These are phyloP conservation scores for Chlamydomonas schloesseri DNA, from an alignment of 139 green algal species.

Conservation along the genomic window DNA sequence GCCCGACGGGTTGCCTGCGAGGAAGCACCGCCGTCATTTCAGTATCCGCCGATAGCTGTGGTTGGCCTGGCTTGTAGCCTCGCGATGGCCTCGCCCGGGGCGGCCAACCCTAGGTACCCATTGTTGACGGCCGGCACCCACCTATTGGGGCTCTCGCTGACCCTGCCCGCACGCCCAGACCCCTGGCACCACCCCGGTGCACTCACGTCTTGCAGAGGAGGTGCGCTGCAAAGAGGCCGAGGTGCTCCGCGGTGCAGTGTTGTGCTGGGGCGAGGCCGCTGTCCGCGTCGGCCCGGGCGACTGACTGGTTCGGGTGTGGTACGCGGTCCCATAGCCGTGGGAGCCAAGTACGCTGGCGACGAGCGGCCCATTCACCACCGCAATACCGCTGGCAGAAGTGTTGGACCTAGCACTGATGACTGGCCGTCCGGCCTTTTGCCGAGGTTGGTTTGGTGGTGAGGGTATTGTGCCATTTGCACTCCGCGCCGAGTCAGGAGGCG, in stretches of 20 bases:
- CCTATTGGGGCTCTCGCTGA: too few species aligned
- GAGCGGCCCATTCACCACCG: background rate
- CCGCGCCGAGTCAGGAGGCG: background rate
- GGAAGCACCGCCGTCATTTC: too few species aligned
- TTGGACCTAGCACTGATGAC: constrained; percentile 17
- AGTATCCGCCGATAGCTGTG: too few species aligned
- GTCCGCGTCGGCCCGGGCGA: constrained; percentile 9
- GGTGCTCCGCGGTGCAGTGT: background rate
- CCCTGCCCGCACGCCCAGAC: too few species aligned
- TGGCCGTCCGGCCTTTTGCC: background rate
- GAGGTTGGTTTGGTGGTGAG: constrained; percentile 26
- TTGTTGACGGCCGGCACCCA: too few species aligned
- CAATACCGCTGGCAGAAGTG: background rate
- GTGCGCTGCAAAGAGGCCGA: constrained; percentile 30
- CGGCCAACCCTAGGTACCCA: too few species aligned
- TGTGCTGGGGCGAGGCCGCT: background rate
- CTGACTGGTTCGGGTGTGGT: background rate
- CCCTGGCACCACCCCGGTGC: background rate
- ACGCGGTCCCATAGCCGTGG: background rate
- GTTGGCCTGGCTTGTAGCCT: too few species aligned
- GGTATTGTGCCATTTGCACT: background rate
- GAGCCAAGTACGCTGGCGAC: constrained; percentile 24
- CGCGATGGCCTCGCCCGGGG: too few species aligned
- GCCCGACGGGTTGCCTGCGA: too few species aligned
- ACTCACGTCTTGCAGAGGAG: constrained; percentile 22